Conservation (phyloP, 176 grass and related monocot species). For the Canna indica region DNA sequence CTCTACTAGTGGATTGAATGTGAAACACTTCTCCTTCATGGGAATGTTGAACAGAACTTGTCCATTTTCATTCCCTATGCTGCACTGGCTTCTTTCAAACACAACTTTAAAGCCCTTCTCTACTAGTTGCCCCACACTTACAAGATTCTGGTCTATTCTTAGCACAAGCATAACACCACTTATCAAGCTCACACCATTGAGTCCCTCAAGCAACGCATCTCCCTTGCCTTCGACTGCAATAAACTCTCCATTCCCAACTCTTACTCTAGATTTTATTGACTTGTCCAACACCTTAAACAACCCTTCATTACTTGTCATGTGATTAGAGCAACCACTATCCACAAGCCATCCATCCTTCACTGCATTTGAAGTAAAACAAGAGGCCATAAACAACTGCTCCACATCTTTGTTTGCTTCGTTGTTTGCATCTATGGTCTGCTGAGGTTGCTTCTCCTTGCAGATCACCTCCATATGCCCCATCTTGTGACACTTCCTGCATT, state of each 20-base stretch:
- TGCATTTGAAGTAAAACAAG: neutral
- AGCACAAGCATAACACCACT: neutral
- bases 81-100: neutral
- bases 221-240: neutral
- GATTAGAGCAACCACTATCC: neutral
- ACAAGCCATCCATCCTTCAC: neutral
- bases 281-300: neutral
- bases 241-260: neutral
- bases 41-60: neutral
- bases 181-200: neutral
- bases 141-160: neutral
- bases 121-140: no score
- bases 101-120: neutral
- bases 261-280: neutral
- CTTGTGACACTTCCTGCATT: neutral
- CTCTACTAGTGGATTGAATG: neutral
- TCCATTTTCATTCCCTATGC: neutral
- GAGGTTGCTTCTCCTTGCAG: neutral
- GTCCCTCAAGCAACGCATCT: neutral
- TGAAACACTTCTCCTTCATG: neutral
- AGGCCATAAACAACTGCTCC: neutral
- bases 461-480: neutral
- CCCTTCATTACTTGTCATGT: neutral
- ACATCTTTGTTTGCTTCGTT: neutral
- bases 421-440: neutral